A percentile compares a stretch with the other conserved stretches of the same genome.
These are phyloP conservation scores for Monilinia laxa DNA, from an alignment of 2,329 filamentous ascomycete species.

Conservation along the genomic window DNA sequence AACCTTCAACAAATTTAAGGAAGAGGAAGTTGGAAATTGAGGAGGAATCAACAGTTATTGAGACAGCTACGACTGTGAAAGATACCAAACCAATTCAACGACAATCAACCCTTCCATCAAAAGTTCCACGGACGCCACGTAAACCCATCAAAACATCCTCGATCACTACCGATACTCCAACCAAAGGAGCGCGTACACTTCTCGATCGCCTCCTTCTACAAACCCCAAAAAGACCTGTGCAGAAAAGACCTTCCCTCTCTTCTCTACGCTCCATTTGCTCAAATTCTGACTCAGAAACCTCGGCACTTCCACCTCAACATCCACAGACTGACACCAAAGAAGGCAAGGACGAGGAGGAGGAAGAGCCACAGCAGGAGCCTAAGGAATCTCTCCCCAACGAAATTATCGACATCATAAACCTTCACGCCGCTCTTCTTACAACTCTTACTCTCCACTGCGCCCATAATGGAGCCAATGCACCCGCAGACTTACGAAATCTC, in stretches of 20 bases:
- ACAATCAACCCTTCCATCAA: conserved; percentile 21
- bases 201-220: conserved; percentile 38
- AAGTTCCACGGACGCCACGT: conserved; percentile 34
- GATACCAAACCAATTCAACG: conserved; percentile 26
- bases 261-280: conserved; percentile 26
- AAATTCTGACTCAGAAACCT: conserved; percentile 24
- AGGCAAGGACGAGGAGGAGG: conserved; percentile 2
- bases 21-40: conserved; percentile 37
- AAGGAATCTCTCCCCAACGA: conserved; percentile 47
- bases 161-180: conserved; percentile 36
- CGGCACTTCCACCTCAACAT: conserved; percentile 24
- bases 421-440: conserved; percentile 67
- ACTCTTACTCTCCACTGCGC: conserved; percentile 67
- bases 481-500: conserved; percentile 62
- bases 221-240: conserved; percentile 21
- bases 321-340: conserved; percentile 12
- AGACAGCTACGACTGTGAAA: conserved; percentile 23
- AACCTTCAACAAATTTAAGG: conserved; percentile 38
- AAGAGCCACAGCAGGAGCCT: conserved; percentile 11
- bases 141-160: conserved; percentile 29
- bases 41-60: conserved; percentile 28
- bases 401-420: conserved; percentile 58
- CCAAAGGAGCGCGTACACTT: conserved; percentile 37
- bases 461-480: conserved; percentile 62
- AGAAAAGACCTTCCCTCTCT: conserved; percentile 32